Evolutionary conservation across 306 rosid genomes (phyloP).

Genomic region (Albizia julibrissin): DNA sequence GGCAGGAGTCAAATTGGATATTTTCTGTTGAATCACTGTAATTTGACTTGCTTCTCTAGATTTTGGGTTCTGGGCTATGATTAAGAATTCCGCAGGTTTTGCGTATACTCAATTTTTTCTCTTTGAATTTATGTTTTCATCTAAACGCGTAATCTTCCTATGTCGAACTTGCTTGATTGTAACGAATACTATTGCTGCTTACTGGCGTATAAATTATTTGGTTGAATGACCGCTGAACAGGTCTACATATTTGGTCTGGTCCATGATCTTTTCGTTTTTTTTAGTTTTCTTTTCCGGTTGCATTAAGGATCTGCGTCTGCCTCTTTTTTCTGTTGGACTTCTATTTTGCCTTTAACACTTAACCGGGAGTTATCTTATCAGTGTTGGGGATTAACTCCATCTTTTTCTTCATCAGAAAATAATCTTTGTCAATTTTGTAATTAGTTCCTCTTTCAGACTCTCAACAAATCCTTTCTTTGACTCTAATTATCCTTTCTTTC

Average conservation of each 20-base stretch:
- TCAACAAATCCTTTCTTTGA: constrained; percentile 6
- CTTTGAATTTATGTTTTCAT: neutral
- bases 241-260: neutral
- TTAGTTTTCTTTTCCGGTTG: neutral
- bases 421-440: neutral
- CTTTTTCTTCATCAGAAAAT: neutral
- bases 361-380: neutral
- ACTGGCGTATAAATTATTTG: neutral
- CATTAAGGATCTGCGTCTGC: neutral
- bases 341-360: neutral
- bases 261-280: neutral
- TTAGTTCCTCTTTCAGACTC: neutral
- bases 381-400: neutral
- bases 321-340: neutral
- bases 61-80: neutral
- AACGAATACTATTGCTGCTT: neutral
- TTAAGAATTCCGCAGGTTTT: neutral
- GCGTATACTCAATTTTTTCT: neutral
- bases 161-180: neutral
- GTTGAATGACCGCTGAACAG: neutral
- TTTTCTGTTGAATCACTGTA: neutral
- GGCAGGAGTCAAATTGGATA: neutral
- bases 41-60: constrained; percentile 25
- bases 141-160: neutral
- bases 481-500: neutral